These are phyloP conservation scores for Geosmithia flava DNA, from an alignment of 2,329 filamentous ascomycete species.

Conservation along the genomic window DNA sequence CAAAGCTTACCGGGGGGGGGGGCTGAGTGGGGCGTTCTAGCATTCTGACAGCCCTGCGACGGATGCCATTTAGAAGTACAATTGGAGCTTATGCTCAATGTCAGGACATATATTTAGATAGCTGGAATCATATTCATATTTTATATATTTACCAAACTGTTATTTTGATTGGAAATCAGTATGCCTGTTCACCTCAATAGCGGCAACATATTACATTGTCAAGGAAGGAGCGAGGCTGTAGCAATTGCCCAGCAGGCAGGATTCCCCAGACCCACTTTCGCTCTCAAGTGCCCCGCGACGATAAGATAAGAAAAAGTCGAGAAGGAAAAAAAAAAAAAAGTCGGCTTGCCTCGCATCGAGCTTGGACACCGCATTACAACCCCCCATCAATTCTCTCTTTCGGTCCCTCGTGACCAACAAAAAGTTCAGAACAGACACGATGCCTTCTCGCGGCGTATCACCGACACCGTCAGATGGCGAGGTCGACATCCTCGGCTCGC, in stretches of 20 bases:
- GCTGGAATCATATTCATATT: too few relatives aligned
- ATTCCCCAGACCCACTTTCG: conserved; percentile 6
- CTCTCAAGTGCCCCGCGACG: conserved; percentile 13
- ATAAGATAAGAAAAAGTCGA: conserved; percentile 26
- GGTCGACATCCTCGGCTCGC: conserved; percentile 72
- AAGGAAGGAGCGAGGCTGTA: neutral
- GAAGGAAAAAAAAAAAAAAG: conserved; percentile 16
- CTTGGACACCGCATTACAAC: neutral
- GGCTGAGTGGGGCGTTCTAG: neutral
- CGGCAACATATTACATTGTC: too few relatives aligned
- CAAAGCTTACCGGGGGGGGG: neutral
- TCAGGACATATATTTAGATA: too few relatives aligned
- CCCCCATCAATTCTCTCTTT: neutral
- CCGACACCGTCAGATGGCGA: conserved; percentile 82
- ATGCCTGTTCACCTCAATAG: too few relatives aligned
- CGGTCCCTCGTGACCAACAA: neutral
- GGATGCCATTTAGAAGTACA: too few relatives aligned
- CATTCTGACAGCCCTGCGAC: neutral
- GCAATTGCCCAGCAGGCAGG: too few relatives aligned
- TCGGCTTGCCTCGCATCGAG: neutral
- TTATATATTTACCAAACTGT: too few relatives aligned
- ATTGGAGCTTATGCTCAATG: too few relatives aligned
- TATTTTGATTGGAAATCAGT: too few relatives aligned
- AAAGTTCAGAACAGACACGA: conserved; percentile 21
- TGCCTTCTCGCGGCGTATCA: conserved; percentile 64